These are phyloP conservation scores for Meira nashicola DNA, from an alignment of 1,284 basidiomycete species.

Conservation along the genomic window DNA sequence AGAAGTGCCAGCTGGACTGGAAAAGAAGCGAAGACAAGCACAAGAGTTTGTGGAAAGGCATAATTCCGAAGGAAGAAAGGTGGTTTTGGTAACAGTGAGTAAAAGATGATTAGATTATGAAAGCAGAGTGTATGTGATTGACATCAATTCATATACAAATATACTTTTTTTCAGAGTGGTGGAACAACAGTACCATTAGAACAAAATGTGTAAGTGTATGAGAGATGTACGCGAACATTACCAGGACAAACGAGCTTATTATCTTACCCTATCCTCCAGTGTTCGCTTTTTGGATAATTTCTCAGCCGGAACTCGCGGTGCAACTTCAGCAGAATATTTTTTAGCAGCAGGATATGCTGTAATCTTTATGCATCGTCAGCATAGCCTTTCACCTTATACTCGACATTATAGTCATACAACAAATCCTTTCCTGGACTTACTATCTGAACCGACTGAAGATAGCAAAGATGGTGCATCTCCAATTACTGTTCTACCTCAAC, in stretches of 20 bases:
- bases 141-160: too few species aligned
- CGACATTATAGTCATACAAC: slow-evolving; percentile 95
- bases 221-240: not conserved
- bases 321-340: slow-evolving; percentile 97
- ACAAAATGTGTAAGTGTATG: slow-evolving; percentile 32
- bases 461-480: slow-evolving; percentile 14
- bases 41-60: slow-evolving; percentile 67
- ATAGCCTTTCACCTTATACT: slow-evolving; percentile 93
- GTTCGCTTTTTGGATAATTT: slow-evolving; percentile 98
- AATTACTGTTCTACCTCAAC: slow-evolving; percentile 66
- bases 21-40: slow-evolving; percentile 18
- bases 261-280: slow-evolving; percentile 56
- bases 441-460: slow-evolving; percentile 61
- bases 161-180: slow-evolving; percentile 29
- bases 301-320: slow-evolving; percentile 92
- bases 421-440: slow-evolving; percentile 92
- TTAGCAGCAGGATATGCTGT: slow-evolving; percentile 86
- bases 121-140: not conserved
- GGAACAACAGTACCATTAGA: slow-evolving; percentile 51
- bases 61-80: slow-evolving; percentile 63
- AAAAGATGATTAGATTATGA: not conserved
- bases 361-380: slow-evolving; percentile 95
- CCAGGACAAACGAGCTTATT: not conserved
- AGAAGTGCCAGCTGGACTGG: slow-evolving; percentile 32
- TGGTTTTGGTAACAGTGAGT: slow-evolving; percentile 88